Evolutionary conservation across 192 early-diverging fungal genomes (phyloP).

Genomic region (Coemansia sp.): DNA sequence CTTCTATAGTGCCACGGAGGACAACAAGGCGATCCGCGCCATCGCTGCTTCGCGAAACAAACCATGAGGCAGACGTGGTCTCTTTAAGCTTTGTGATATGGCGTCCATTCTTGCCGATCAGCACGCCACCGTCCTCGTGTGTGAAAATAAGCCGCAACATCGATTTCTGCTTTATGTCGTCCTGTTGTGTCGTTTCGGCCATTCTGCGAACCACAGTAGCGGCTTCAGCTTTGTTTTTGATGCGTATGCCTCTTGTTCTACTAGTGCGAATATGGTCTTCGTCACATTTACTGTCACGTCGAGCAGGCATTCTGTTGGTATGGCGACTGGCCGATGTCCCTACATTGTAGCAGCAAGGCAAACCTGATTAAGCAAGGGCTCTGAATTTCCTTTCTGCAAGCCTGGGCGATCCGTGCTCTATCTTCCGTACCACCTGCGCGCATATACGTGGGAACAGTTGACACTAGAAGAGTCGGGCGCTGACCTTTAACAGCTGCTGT

Average conservation of each 20-base stretch:
- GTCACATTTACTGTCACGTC: conserved; percentile 3
- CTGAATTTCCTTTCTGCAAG: not conserved
- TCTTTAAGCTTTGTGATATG: conserved; percentile 52
- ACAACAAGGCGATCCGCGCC: conserved; percentile 39
- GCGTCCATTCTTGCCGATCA: conserved; percentile 48
- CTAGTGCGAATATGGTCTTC: not conserved
- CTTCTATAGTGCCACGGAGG: conserved; percentile 22
- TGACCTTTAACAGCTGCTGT: not conserved
- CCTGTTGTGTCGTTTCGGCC: not conserved
- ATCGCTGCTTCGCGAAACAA: conserved; percentile 27
- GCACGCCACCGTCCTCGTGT: conserved; percentile 43
- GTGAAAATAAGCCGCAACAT: conserved; percentile 35
- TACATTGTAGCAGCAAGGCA: not conserved
- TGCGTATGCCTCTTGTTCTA: not conserved
- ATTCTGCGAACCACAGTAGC: too few species aligned
- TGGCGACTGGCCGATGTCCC: not conserved
- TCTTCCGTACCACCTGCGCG: not conserved
- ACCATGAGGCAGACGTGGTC: conserved; percentile 29
- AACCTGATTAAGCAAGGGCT: not conserved
- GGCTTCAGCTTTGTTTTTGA: not conserved
- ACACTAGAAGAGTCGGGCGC: not conserved
- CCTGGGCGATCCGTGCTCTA: not conserved
- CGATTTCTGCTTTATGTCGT: not conserved
- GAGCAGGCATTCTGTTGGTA: not conserved
- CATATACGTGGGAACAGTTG: not conserved